phyloP scores from a whole-genome alignment of 768 basidiomycete species.

The Podaxis mareebaensis region DNA sequence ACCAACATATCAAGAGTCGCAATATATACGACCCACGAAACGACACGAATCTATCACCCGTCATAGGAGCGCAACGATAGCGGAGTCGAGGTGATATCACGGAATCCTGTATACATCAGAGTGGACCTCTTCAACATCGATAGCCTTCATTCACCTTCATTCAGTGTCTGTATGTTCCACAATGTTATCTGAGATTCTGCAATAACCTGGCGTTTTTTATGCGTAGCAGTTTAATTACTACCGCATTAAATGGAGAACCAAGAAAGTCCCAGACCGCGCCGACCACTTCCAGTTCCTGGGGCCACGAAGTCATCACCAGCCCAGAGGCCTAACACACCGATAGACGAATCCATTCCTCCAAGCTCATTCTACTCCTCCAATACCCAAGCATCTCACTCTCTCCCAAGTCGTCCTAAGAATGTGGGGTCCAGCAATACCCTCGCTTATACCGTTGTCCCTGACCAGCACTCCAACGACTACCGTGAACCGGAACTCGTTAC shows the following conservation, averaged over 20 bases:
- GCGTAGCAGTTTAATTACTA: conserved; percentile 7
- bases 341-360: conserved; percentile 26
- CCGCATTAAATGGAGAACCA: conserved; percentile 44
- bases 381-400: conserved; percentile 33
- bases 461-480: conserved; percentile 34
- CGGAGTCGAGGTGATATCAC: neutral
- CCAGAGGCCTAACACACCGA: conserved; percentile 44
- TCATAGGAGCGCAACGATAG: neutral
- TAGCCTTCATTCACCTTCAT: conserved; percentile 13
- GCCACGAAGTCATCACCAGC: conserved; percentile 26
- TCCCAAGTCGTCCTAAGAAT: conserved; percentile 38
- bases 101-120: neutral
- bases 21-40: neutral
- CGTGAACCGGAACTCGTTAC: conserved; percentile 61
- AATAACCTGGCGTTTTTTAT: conserved; percentile 1
- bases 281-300: conserved; percentile 49
- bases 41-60: neutral
- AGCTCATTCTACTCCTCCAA: conserved; percentile 33
- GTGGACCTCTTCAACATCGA: conserved; percentile 8
- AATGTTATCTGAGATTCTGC: neutral
- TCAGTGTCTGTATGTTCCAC: conserved; percentile 16
- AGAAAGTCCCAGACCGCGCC: conserved; percentile 44
- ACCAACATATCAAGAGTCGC: neutral
- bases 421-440: conserved; percentile 47
- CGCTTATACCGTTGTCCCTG: conserved; percentile 32